Base-by-base conservation (phyloP, 2,329 filamentous ascomycete genomes). In the Alternaria hordeiaustralica region DNA sequence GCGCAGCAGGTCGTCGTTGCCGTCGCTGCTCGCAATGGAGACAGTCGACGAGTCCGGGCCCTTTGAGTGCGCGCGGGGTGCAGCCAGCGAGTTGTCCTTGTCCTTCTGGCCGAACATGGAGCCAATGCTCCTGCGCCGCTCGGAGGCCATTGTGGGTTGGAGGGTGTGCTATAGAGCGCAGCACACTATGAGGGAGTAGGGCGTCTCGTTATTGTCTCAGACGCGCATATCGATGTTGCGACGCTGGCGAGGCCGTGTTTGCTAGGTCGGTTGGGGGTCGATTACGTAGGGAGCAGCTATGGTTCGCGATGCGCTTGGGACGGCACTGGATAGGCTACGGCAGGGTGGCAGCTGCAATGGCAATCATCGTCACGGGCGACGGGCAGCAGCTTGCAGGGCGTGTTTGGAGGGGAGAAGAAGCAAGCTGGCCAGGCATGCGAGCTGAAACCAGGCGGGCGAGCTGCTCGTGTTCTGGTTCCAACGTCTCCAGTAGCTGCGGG, bases 1-100 rank as follows among this genome's bases (percentile, higher is more conserved):
- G 60, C 55, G 66, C 63, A 41, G 36, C 36, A 74, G 21, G 43
- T 72, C 67, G 54, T 78, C 75, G 65, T 65, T 64, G 7, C 64
- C 67, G 58, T 77, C 75, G 66, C 73, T 78, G 74, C 73, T 77
- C 28, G 73, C 68, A 46, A 78, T 55, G 2, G 78, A 78, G 26
- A 72, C 70, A 1, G 75, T 67, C 7, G 76, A 77, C 36, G 75
- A 78, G 36, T 66, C 74, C 45, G 69, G 69, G 68, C 71, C 69
- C 58, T 77, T 76, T 47, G 72, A 71, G 2, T 61, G 49, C n/a
- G 61, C 25, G 18, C 60, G 66, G 46, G 73, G 74, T n/a, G 73
- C 68, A 18, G 73, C 70, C 60, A 76, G 70, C 26, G 70, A 67
- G 50, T 60, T 68, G 44, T 77, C 72, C 58, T 63, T 74, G 49